Conservation (phyloP, 75 land plant genomes). For the Pinus albicaulis region DNA sequence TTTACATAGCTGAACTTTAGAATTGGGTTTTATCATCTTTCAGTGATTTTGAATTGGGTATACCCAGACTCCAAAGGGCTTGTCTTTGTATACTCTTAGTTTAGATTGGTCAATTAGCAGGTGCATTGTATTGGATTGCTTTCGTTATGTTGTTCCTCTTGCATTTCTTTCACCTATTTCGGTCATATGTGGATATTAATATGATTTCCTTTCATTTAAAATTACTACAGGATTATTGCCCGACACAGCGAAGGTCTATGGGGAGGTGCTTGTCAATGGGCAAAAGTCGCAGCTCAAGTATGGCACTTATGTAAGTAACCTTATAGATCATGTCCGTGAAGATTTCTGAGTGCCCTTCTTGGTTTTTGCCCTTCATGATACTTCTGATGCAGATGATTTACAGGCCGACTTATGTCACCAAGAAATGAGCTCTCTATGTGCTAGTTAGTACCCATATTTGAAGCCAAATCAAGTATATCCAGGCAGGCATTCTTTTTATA, state of each 20-base stretch:
- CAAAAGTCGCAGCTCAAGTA: constrained; percentile 19
- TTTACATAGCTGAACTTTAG: too few relatives aligned
- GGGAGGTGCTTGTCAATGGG: constrained; percentile 33
- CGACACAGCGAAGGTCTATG: constrained; percentile 22
- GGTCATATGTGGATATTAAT: too few relatives aligned
- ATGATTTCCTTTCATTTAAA: not conserved
- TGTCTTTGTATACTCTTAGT: too few relatives aligned
- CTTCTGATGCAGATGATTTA: not conserved
- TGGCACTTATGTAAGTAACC: constrained; percentile 24
- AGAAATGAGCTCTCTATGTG: not conserved
- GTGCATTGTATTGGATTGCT: too few relatives aligned
- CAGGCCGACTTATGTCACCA: not conserved
- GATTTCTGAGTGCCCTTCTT: not conserved
- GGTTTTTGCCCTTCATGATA: not conserved
- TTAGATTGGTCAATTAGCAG: too few relatives aligned
- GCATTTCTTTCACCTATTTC: too few relatives aligned
- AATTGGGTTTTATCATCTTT: too few relatives aligned
- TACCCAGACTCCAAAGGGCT: too few relatives aligned
- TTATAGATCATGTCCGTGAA: not conserved
- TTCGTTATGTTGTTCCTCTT: too few relatives aligned
- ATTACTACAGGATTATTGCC: constrained; percentile 21
- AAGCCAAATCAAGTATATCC: not conserved
- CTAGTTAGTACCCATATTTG: not conserved
- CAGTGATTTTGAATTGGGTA: too few relatives aligned
- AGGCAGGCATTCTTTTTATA: too few relatives aligned